Base-by-base conservation (phyloP, 108 stramenopile species). In the Parietichytrium sp. region DNA sequence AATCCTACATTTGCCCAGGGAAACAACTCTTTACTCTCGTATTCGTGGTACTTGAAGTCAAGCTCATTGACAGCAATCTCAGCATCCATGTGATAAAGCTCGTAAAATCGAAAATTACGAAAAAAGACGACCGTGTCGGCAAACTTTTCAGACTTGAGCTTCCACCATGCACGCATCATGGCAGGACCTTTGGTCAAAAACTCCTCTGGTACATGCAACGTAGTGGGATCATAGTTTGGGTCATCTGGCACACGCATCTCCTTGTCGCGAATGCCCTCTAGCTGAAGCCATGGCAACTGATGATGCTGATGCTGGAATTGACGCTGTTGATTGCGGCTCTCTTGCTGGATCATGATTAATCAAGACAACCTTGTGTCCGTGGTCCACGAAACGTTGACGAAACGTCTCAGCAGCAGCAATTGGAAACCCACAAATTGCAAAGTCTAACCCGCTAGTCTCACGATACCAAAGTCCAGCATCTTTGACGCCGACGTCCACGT, bases 61-160 rank as follows among this genome's bases (percentile, higher is more conserved):
- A 94, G 80, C 23, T 94, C 91, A 49, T 86, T 54, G 45, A 95
- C 95, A 36, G 93, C 97, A 4, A 97, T 87, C 82, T 99, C 99
- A 25, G 99, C 96, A 83, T 99, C 99, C 84, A 92, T 92, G 83
- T 96, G 95, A 72, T 90, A 92, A 83, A 95, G 83, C 88, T 95
- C 95, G 88, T 95, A 95, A 84, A 94, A 97, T 87, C 96, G 96
- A 29, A 97, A 97, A 29, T 96, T 95, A 87, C 98, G 98, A 91
- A 98, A 99, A 16, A 97, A 86, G 4, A 99, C 84, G 2, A 99
- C 91, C 13, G 95, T 93, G 88, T 99, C 98, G 84, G 93, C 90
- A 88, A 98, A 93, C 61, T 94, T 91, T n/a, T n/a, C n/a, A 4
- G 93, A 78, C 88, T 99, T 99, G 84, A 98, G 86, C 48, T 94